phyloP scores from a whole-genome alignment of 345 rosid species.

The Eucalyptus cloeziana region DNA sequence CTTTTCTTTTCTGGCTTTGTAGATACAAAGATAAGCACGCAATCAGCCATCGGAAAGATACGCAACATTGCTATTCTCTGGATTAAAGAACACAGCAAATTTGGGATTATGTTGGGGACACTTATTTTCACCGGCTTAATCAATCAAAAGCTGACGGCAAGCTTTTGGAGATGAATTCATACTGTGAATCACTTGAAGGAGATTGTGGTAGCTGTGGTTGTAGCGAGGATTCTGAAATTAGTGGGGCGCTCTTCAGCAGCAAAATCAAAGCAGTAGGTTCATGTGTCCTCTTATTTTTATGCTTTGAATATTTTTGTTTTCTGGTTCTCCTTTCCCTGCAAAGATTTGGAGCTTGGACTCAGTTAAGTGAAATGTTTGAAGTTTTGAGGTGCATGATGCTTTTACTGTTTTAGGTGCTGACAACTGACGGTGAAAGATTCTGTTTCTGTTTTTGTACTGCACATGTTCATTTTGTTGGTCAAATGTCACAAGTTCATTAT shows the following conservation, averaged over 20 bases:
- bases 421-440: neutral
- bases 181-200: constrained; percentile 46
- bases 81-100: constrained; percentile 86
- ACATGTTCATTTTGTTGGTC: neutral
- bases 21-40: constrained; percentile 97
- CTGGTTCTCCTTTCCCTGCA: neutral
- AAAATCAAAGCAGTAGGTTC: constrained; percentile 71
- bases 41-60: constrained; percentile 81
- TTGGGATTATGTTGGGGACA: constrained; percentile 97
- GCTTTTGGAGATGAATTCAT: constrained; percentile 40
- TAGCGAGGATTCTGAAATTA: constrained; percentile 73
- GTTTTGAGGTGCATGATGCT: neutral
- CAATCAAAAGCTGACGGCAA: constrained; percentile 84
- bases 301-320: neutral
- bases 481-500: neutral
- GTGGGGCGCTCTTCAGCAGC: constrained; percentile 66
- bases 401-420: neutral
- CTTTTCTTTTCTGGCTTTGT: neutral
- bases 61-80: constrained; percentile 83
- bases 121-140: constrained; percentile 81
- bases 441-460: neutral
- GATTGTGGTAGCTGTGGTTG: constrained; percentile 57
- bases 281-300: neutral
- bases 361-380: neutral
- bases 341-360: neutral